Evolutionary conservation across 352 stramenopile genomes (phyloP).

Genomic region (Phytopythium ostracodes): DNA sequence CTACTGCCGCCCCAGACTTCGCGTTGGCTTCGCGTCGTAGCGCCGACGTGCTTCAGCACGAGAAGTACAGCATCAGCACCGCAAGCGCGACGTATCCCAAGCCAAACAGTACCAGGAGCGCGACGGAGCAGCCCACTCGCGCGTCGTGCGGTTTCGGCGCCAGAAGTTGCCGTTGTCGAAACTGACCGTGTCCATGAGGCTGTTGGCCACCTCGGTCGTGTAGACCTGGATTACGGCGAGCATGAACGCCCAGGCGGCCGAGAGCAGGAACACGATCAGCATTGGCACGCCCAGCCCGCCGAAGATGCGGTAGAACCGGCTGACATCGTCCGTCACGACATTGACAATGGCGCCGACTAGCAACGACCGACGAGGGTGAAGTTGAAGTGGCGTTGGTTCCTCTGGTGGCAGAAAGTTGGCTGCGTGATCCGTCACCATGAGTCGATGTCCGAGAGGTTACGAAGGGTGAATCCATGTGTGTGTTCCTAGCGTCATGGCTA

Average conservation of each 20-base stretch:
- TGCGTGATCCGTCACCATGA: not conserved
- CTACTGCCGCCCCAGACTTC: not conserved
- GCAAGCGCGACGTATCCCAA: constrained; percentile 29
- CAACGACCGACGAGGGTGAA: not conserved
- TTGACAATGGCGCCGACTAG: not conserved
- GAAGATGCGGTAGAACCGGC: constrained; percentile 29
- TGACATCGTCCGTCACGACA: not conserved
- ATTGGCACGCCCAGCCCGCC: constrained; percentile 33
- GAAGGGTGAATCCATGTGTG: not conserved
- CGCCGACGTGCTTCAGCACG: not conserved
- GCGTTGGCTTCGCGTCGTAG: not conserved
- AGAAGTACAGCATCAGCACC: constrained; percentile 24
- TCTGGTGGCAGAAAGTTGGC: too few species aligned
- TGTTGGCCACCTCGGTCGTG: constrained; percentile 32
- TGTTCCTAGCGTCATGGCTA: too few species aligned
- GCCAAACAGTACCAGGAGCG: constrained; percentile 27
- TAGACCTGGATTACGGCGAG: constrained; percentile 37
- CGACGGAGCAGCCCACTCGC: constrained; percentile 18
- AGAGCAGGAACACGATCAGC: constrained; percentile 33
- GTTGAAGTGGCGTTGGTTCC: not conserved
- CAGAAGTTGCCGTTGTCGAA: constrained; percentile 52
- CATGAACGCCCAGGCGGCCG: constrained; percentile 25
- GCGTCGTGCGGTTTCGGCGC: constrained; percentile 15
- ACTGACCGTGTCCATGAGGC: constrained; percentile 28
- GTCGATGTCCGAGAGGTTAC: not conserved